A percentile compares a stretch with the other conserved stretches of the same genome.
phyloP scores from a whole-genome alignment of 805 yeast genomes.

The Myxozyma lipomycoides region DNA sequence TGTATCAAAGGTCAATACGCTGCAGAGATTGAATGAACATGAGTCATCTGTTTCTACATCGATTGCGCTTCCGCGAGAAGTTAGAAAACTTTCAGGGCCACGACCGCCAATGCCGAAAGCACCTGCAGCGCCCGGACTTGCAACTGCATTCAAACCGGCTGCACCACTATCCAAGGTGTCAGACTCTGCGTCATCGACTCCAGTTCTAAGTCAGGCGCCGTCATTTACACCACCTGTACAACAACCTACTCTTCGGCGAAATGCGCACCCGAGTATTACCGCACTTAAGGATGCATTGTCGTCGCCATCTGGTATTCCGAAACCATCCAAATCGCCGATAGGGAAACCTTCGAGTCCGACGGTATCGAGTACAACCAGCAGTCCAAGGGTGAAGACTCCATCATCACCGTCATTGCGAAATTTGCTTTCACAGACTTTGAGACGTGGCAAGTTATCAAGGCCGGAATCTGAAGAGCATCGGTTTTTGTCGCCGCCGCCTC shows the following conservation, averaged over 20 bases:
- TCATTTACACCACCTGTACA: too few relatives aligned
- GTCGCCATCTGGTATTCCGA: conserved; percentile 2
- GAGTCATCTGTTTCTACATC: not conserved
- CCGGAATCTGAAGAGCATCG: not conserved
- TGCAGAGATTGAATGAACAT: not conserved
- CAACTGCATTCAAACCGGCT: too few relatives aligned
- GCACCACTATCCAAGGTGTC: too few relatives aligned
- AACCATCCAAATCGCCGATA: not conserved
- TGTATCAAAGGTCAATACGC: conserved; percentile 10
- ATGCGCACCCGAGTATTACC: not conserved
- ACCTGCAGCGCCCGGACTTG: too few relatives aligned
- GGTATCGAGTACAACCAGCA: not conserved
- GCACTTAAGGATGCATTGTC: not conserved
- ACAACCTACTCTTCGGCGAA: not conserved
- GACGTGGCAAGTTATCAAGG: conserved; percentile 3
- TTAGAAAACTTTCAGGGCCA: not conserved
- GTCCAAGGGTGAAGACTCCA: not conserved
- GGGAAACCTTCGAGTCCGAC: not conserved
- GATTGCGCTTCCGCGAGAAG: not conserved
- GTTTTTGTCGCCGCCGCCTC: conserved; percentile 13
- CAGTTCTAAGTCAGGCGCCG: too few relatives aligned
- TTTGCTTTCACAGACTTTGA: conserved; percentile 6
- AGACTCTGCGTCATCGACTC: too few relatives aligned
- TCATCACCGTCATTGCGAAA: conserved; percentile 5
- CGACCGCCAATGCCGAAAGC: not conserved